Percentiles rank a stretch among this genome's conserved stretches.
phyloP scores from a whole-genome alignment of 1,284 basidiomycete genomes.

The Irpex sp. region DNA sequence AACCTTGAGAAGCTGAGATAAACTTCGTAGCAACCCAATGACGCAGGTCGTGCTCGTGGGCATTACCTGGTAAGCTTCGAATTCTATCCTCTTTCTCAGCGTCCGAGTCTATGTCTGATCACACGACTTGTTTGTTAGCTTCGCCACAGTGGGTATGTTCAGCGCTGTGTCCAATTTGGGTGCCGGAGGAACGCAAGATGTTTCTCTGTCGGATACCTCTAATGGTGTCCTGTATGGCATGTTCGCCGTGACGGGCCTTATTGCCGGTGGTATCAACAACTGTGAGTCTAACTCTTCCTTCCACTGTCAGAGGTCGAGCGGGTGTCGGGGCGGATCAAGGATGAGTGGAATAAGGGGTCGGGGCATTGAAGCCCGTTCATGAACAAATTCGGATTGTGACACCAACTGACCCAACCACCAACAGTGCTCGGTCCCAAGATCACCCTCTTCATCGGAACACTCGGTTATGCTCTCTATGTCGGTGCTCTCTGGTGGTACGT shows the following conservation, averaged over 20 bases:
- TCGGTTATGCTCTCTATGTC: constrained; percentile 47
- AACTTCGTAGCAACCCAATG: constrained; percentile 30
- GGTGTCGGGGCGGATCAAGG: background rate
- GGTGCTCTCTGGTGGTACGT: constrained; percentile 39
- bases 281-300: constrained; percentile 24
- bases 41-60: constrained; percentile 40
- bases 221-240: constrained; percentile 43
- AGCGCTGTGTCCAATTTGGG: constrained; percentile 44
- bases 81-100: constrained; percentile 3
- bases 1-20: background rate
- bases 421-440: constrained; percentile 41
- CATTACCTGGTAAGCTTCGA: constrained; percentile 34
- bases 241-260: constrained; percentile 43
- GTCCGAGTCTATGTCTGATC: constrained; percentile 4
- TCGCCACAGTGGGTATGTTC: constrained; percentile 48
- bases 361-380: background rate
- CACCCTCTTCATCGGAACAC: constrained; percentile 45
- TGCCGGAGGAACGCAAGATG: constrained; percentile 42
- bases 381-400: too few relatives aligned
- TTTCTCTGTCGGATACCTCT: constrained; percentile 36
- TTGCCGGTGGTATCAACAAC: constrained; percentile 46
- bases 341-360: background rate
- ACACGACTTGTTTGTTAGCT: constrained; percentile 19
- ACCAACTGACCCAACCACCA: background rate
- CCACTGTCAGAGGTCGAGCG: background rate